Evolutionary conservation across 805 yeast genomes (phyloP).

Genomic region (Wickerhamiella azymoides): DNA sequence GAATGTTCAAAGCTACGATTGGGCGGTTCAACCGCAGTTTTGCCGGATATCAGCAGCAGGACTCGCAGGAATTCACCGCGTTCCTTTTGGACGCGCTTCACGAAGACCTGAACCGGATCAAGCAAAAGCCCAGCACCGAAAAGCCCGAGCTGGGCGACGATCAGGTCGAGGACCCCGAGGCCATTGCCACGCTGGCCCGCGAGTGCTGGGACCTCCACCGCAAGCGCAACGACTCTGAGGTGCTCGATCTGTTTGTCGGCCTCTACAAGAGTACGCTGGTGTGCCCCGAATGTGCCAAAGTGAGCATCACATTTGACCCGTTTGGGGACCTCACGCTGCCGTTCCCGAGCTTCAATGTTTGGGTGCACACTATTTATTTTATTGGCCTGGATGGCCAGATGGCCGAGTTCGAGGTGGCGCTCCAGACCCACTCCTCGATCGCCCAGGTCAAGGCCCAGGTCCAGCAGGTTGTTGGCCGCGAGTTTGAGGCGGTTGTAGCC

Average conservation of each 20-base stretch:
- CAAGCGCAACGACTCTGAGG: constrained; percentile 68
- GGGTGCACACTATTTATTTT: constrained; percentile 53
- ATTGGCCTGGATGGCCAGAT: constrained; percentile 46
- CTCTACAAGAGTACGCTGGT: constrained; percentile 76
- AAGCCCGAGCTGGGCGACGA: constrained; percentile 66
- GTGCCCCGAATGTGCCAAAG: constrained; percentile 71
- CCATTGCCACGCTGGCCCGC: constrained; percentile 47
- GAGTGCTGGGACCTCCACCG: constrained; percentile 72
- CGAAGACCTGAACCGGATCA: constrained; percentile 77
- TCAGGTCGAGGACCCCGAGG: constrained; percentile 38
- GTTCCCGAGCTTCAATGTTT: constrained; percentile 57
- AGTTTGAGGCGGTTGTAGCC: constrained; percentile 34
- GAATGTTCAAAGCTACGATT: constrained; percentile 61
- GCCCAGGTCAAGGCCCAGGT: constrained; percentile 50
- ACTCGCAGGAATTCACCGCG: constrained; percentile 83
- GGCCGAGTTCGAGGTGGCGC: constrained; percentile 50
- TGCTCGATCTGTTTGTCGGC: constrained; percentile 80
- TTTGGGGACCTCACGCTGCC: constrained; percentile 84
- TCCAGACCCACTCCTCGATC: constrained; percentile 50
- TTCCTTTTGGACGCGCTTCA: constrained; percentile 80
- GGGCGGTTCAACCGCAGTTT: constrained; percentile 72
- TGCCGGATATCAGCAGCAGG: constrained; percentile 76
- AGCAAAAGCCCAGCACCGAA: constrained; percentile 72
- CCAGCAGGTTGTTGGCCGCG: constrained; percentile 30
- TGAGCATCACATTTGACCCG: constrained; percentile 87